Evolutionary conservation across 805 yeast species (phyloP).

Genomic region (Spathaspora sp.): DNA sequence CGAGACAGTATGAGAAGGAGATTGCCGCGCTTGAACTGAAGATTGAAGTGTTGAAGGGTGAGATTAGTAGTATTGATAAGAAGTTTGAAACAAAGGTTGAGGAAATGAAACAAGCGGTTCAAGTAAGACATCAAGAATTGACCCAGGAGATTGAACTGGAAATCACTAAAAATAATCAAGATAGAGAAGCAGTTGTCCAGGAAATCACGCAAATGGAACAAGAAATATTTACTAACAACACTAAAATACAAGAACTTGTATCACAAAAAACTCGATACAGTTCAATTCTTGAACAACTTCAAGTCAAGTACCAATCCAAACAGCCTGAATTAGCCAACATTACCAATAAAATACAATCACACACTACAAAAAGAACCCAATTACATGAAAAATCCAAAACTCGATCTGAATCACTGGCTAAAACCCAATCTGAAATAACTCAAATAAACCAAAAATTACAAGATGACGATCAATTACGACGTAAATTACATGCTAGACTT

Average conservation of each 20-base stretch:
- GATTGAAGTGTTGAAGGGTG: neutral
- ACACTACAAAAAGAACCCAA: slow-evolving; percentile 7
- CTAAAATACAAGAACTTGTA: neutral
- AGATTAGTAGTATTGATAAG: neutral
- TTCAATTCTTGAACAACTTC: slow-evolving; percentile 1
- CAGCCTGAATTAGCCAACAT: slow-evolving; percentile 14
- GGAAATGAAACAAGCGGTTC: neutral
- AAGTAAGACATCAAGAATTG: neutral
- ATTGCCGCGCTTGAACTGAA: neutral
- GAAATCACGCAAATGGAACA: slow-evolving; percentile 4
- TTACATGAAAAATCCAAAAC: slow-evolving; percentile 6
- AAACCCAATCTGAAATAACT: slow-evolving; percentile 6
- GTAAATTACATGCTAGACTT: slow-evolving; percentile 65
- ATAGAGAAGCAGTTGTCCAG: slow-evolving; percentile 1
- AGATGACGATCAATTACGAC: slow-evolving; percentile 52
- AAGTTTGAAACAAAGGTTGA: neutral
- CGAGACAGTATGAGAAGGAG: slow-evolving; percentile 4
- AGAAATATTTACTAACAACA: neutral
- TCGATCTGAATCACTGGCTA: slow-evolving; percentile 6
- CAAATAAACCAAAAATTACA: slow-evolving; percentile 32
- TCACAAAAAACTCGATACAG: neutral
- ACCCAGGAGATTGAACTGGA: neutral
- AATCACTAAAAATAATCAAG: slow-evolving; percentile 1
- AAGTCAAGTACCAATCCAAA: slow-evolving; percentile 8
- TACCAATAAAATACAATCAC: slow-evolving; percentile 7